These are phyloP conservation scores for Suillus placidus DNA, from an alignment of 768 basidiomycete genomes.

Conservation along the genomic window DNA sequence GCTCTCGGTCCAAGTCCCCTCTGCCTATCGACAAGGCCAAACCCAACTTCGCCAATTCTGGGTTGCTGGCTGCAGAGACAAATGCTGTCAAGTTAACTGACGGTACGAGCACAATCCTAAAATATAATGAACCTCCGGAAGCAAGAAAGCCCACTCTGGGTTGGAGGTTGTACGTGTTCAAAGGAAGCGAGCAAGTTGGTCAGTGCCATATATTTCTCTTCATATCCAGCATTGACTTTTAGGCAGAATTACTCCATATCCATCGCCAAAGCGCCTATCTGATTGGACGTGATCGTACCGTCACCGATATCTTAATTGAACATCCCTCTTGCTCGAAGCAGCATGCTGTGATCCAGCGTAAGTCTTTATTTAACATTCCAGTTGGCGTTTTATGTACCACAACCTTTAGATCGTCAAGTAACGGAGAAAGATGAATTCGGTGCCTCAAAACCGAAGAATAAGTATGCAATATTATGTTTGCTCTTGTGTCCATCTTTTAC, in stretches of 20 bases:
- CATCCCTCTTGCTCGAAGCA: slow-evolving; percentile 99
- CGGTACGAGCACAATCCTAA: slow-evolving; percentile 82
- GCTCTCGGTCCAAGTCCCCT: slow-evolving; percentile 44
- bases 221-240: slow-evolving; percentile 5
- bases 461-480: slow-evolving; percentile 54
- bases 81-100: slow-evolving; percentile 81
- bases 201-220: slow-evolving; percentile 34
- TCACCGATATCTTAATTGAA: slow-evolving; percentile 85
- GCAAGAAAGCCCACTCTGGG: slow-evolving; percentile 87
- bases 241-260: slow-evolving; percentile 85
- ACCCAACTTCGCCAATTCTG: slow-evolving; percentile 89
- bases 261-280: slow-evolving; percentile 94
- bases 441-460: slow-evolving; percentile 70
- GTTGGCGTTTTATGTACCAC: slow-evolving; percentile 12
- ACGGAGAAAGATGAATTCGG: slow-evolving; percentile 90
- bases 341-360: slow-evolving; percentile 95
- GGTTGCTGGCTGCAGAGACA: slow-evolving; percentile 93
- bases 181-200: slow-evolving; percentile 92
- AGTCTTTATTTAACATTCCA: slow-evolving; percentile 7
- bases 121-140: slow-evolving; percentile 99
- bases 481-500: slow-evolving; percentile 10
- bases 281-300: slow-evolving; percentile 85
- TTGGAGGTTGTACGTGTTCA: slow-evolving; percentile 98
- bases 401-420: slow-evolving; percentile 70
- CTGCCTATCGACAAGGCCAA: slow-evolving; percentile 64